Base-by-base conservation (phyloP, 2,329 filamentous ascomycete genomes). In the Aspergillus uvarum region DNA sequence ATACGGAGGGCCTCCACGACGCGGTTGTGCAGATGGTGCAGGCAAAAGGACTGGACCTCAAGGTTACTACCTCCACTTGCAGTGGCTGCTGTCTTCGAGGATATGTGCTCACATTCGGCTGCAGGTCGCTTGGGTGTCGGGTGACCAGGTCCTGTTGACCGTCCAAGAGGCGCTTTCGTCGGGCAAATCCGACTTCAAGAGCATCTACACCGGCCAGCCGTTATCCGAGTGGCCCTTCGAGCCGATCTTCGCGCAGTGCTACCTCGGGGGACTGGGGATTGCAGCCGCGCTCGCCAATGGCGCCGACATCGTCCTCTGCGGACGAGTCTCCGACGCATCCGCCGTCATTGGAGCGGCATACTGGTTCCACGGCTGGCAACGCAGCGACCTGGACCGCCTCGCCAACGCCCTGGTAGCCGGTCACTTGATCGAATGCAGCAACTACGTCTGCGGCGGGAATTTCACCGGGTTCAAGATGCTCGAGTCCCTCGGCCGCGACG, bases 91-190 rank as follows among this genome's bases (percentile, higher is more conserved):
- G 21, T n/a, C 7, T 26, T 16, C 4, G 24, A 2, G 19, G 11
- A 12, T 54, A 50, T n/a, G 50, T 59, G 21, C 51, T 64, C 42
- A 63, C 29, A 11, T 54, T n/a, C 16, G 7, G 5, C 14, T 54
- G n/a, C 53, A 78, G 63, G 75, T 82, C 3, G 81, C 80, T 10
- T 82, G 78, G 75, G 72, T 83, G 21, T 78, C 76, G 42, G 81
- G 81, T 2, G 81, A 83, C 61, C 77, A 80, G 61, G 75, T 79
- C 5, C 65, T 79, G 5, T 68, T 72, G 2, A 69, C 70, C 1
- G 65, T 79, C 35, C 68, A 74, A 54, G 56, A 66, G 4, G 66
- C 68, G 1, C 60, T 77, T n/a, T 59, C 65, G 1, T 66, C 64
- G 12, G 75, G 74, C 3, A 68, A 70, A 42, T 74, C 75, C 29